Evolutionary conservation across 2,329 filamentous ascomycete species (phyloP).

Genomic region (Botrytis porri): DNA sequence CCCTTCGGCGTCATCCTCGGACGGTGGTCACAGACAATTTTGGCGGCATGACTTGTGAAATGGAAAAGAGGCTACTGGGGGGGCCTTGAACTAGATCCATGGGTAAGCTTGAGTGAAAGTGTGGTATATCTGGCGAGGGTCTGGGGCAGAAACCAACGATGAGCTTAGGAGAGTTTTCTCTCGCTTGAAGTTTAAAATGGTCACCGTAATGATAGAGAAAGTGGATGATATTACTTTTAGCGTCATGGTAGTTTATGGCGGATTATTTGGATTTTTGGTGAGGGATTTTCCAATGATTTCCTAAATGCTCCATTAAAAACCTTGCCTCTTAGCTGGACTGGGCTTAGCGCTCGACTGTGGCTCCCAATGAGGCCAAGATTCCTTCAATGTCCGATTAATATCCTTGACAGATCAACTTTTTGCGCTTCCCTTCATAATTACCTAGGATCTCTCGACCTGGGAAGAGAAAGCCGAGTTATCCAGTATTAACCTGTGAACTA

Average conservation of each 20-base stretch:
- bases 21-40: conserved; percentile 15
- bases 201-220: conserved; percentile 7
- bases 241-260: background rate
- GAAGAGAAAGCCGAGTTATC: conserved; percentile 2
- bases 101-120: conserved; percentile 10
- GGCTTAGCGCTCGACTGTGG: background rate
- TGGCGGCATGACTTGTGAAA: conserved; percentile 16
- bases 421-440: background rate
- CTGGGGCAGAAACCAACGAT: conserved; percentile 10
- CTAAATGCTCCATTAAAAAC: background rate
- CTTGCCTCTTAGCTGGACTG: background rate
- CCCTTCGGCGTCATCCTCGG: conserved; percentile 21
- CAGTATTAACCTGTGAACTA: background rate
- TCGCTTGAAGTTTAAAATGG: background rate
- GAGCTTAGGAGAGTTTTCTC: background rate
- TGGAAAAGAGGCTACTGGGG: background rate
- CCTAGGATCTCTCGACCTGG: too few relatives aligned
- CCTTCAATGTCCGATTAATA: background rate
- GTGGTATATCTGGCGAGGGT: conserved; percentile 11
- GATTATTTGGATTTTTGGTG: conserved; percentile 15
- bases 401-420: conserved; percentile 10
- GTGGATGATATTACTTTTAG: conserved; percentile 11
- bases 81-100: conserved; percentile 4
- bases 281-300: conserved; percentile 18
- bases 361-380: background rate